A percentile compares a stretch with the other conserved stretches of the same genome.
phyloP scores from a whole-genome alignment of 2,329 filamentous ascomycete species.

The Botryotinia narcissicola region DNA sequence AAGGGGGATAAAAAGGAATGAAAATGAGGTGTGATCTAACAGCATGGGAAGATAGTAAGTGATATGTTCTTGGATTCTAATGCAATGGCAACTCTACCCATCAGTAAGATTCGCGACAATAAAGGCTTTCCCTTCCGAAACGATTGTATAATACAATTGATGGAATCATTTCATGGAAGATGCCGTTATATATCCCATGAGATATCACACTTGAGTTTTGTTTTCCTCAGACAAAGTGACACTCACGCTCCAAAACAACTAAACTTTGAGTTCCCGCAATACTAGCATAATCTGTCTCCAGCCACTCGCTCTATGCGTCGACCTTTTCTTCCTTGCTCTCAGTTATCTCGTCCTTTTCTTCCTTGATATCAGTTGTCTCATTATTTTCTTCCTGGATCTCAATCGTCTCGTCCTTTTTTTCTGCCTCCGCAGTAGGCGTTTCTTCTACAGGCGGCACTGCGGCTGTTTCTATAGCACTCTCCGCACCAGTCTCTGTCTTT shows the following conservation, averaged over 20 bases:
- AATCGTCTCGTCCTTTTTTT: background rate
- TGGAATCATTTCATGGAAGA: background rate
- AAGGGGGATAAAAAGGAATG: background rate
- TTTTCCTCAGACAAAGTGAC: background rate
- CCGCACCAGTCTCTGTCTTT: background rate
- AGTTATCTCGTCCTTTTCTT: background rate
- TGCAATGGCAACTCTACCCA: background rate
- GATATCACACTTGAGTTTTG: background rate
- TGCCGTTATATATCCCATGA: background rate
- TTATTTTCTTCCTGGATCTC: background rate
- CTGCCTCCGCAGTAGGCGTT: background rate
- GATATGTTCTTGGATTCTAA: background rate
- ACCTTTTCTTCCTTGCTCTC: background rate
- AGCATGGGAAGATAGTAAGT: background rate
- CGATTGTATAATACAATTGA: background rate
- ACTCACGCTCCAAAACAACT: background rate
- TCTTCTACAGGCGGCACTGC: background rate
- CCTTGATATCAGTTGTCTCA: background rate
- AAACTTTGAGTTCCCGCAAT: background rate
- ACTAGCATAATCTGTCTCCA: background rate
- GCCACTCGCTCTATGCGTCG: background rate
- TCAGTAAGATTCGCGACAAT: background rate
- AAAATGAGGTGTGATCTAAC: background rate
- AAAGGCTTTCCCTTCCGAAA: background rate
- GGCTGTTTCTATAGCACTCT: background rate